These are phyloP conservation scores for Coleophoma cylindrospora DNA, from an alignment of 2,329 filamentous ascomycete genomes.

Conservation along the genomic window DNA sequence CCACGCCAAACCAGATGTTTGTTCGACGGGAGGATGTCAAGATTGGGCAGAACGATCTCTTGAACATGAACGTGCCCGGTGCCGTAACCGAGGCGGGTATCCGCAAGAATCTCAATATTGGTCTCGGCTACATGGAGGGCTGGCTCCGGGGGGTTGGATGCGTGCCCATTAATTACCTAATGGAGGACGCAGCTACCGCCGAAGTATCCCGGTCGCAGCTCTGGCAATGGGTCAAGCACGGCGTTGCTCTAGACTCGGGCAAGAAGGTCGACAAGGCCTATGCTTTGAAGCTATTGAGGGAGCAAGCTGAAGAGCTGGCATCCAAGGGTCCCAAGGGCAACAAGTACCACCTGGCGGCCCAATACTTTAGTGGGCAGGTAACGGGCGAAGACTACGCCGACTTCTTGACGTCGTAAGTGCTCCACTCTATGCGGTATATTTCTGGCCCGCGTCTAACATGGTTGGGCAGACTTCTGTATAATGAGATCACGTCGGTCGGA, in stretches of 20 bases:
- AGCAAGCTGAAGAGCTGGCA: constrained; percentile 73
- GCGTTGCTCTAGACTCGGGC: constrained; percentile 75
- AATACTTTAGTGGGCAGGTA: constrained; percentile 90
- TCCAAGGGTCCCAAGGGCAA: constrained; percentile 77
- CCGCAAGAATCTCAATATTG: constrained; percentile 95
- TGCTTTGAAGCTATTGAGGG: constrained; percentile 77
- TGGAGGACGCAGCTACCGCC: constrained; percentile 97
- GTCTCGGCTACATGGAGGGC: constrained; percentile 96
- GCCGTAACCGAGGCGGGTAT: constrained; percentile 91
- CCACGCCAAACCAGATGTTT: constrained; percentile 94
- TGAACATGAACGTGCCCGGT: constrained; percentile 98
- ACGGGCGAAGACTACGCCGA: constrained; percentile 98
- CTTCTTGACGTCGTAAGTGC: constrained; percentile 77
- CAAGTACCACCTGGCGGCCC: constrained; percentile 84
- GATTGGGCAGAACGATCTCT: constrained; percentile 81
- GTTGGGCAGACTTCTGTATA: constrained; percentile 66
- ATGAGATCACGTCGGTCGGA: constrained; percentile 77
- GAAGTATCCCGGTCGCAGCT: constrained; percentile 93
- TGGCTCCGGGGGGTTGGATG: constrained; percentile 95
- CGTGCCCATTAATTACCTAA: constrained; percentile 95
- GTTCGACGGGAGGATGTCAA: constrained; percentile 83
- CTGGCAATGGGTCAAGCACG: constrained; percentile 87
- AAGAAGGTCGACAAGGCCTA: constrained; percentile 93
- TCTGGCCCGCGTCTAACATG: background rate
- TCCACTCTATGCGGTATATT: constrained; percentile 5